A percentile compares a stretch with the other conserved stretches of the same genome.
These are phyloP conservation scores for Vitis rotundifolia DNA, from an alignment of 164 flowering plant genomes.

Conservation along the genomic window DNA sequence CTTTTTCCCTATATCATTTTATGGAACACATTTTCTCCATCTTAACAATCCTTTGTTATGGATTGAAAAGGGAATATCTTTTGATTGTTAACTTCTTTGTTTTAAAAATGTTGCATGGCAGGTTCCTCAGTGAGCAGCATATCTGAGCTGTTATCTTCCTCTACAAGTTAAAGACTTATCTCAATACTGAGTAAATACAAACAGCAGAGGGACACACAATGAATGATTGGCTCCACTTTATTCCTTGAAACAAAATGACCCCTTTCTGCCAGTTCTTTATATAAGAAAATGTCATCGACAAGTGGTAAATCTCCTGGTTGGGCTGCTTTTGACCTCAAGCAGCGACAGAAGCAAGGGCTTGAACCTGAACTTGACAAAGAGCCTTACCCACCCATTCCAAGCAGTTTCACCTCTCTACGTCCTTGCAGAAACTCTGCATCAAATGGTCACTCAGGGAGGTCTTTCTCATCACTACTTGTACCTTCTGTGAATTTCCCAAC, in stretches of 20 bases:
- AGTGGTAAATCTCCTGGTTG: constrained; percentile 62
- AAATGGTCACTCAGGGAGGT: constrained; percentile 18
- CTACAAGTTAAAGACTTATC: constrained; percentile 7
- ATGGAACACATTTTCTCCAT: too few species aligned
- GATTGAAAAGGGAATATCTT: background rate
- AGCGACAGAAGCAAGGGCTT: constrained; percentile 38
- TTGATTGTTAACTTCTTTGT: background rate
- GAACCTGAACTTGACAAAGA: constrained; percentile 31
- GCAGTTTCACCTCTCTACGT: constrained; percentile 6
- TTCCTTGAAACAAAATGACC: constrained; percentile 8
- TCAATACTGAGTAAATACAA: background rate
- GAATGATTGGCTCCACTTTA: background rate
- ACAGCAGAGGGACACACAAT: constrained; percentile 1
- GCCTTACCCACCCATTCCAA: constrained; percentile 55
- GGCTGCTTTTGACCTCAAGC: constrained; percentile 69
- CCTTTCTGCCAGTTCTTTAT: constrained; percentile 5
- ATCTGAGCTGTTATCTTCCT: too few species aligned
- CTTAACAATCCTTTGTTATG: too few species aligned
- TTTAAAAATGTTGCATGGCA: background rate
- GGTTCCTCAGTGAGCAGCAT: background rate
- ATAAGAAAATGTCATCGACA: constrained; percentile 32
- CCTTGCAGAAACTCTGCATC: constrained; percentile 7
- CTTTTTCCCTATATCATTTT: too few species aligned
- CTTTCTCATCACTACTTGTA: constrained; percentile 52
- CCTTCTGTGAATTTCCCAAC: constrained; percentile 30